Percentiles rank a stretch among this genome's conserved stretches.
These are phyloP conservation scores for Fusarium sp. DNA, from an alignment of 2,329 filamentous ascomycete genomes.

Conservation along the genomic window DNA sequence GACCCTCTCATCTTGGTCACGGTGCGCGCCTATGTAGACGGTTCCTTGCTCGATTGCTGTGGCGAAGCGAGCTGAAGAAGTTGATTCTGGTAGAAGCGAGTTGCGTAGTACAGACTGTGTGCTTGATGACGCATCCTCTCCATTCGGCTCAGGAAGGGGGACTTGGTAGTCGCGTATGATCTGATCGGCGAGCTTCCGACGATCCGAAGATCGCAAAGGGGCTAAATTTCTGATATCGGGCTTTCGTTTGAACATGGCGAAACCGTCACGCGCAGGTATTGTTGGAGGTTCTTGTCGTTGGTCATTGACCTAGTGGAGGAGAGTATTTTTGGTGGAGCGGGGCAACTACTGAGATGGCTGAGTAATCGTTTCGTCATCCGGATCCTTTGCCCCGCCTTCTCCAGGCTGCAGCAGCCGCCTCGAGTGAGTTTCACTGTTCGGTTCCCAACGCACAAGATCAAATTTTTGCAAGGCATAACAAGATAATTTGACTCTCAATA, in stretches of 20 bases:
- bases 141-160: slow-evolving; percentile 22
- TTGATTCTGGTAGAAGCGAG: slow-evolving; percentile 44
- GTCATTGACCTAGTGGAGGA: not conserved
- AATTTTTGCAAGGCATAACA: too few relatives aligned
- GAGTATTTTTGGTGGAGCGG: slow-evolving; percentile 21
- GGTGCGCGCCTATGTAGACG: slow-evolving; percentile 40
- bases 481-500: too few relatives aligned
- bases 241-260: slow-evolving; percentile 45
- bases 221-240: slow-evolving; percentile 46
- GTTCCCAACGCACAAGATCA: too few relatives aligned
- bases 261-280: not conserved
- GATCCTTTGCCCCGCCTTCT: not conserved
- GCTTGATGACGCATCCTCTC: slow-evolving; percentile 35
- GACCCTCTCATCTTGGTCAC: slow-evolving; percentile 41
- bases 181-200: slow-evolving; percentile 44
- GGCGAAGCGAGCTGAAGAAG: slow-evolving; percentile 45
- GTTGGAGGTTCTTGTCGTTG: not conserved
- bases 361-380: slow-evolving; percentile 31
- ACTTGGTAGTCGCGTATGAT: slow-evolving; percentile 47
- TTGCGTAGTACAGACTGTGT: slow-evolving; percentile 38
- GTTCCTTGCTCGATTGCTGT: slow-evolving; percentile 40
- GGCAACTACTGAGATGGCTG: slow-evolving; percentile 13
- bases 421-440: too few relatives aligned
- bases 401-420: too few relatives aligned
- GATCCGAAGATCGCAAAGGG: slow-evolving; percentile 45